phyloP scores from a whole-genome alignment of 1,284 basidiomycete genomes.

The Puccinia horiana region DNA sequence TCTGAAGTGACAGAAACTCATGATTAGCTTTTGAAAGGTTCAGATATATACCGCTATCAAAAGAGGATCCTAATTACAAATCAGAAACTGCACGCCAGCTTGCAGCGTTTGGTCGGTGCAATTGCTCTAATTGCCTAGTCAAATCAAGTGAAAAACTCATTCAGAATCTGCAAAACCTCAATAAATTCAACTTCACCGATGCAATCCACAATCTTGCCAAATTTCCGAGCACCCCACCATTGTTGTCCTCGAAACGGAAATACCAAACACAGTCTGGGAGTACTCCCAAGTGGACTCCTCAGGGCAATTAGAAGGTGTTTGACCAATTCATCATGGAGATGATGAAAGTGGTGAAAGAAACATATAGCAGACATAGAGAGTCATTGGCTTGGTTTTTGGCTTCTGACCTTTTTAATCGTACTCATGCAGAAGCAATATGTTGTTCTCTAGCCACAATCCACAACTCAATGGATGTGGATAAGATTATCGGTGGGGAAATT shows the following conservation, averaged over 20 bases:
- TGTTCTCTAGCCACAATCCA: not conserved
- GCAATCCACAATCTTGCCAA: not conserved
- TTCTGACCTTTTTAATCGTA: not conserved
- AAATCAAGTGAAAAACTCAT: not conserved
- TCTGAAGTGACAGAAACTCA: too few species aligned
- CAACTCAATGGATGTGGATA: not conserved
- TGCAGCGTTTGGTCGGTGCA: not conserved
- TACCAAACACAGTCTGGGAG: too few species aligned
- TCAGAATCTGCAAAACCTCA: not conserved
- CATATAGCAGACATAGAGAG: not conserved
- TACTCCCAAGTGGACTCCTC: too few species aligned
- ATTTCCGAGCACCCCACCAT: too few species aligned
- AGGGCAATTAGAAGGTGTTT: too few species aligned
- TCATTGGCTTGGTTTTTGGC: not conserved
- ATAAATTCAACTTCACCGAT: not conserved
- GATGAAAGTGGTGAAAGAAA: not conserved
- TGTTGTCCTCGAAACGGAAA: too few species aligned
- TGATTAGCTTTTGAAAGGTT: too few species aligned
- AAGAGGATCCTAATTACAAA: not conserved
- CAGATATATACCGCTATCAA: not conserved
- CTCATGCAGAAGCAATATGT: not conserved
- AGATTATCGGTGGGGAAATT: not conserved
- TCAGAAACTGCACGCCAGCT: not conserved
- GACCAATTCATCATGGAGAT: too few species aligned
- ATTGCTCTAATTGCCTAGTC: not conserved